Evolutionary conservation across 257 asterid species (phyloP).

Genomic region (Jaltomata sinuosa): DNA sequence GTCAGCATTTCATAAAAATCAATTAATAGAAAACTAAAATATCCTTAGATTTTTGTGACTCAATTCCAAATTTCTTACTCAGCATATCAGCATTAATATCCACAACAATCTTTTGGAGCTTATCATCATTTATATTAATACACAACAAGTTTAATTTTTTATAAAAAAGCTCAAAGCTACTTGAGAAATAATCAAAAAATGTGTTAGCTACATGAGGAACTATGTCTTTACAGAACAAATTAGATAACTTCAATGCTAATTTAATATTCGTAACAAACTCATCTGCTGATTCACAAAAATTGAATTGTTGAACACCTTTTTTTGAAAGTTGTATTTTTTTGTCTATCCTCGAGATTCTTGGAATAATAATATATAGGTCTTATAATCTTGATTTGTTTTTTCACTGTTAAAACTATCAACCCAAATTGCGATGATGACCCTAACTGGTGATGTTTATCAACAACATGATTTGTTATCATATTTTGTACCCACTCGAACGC

Average conservation of each 20-base stretch:
- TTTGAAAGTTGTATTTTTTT: not conserved
- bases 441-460: not conserved
- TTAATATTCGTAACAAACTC: not conserved
- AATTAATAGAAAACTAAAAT: too few species aligned
- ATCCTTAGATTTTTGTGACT: too few species aligned
- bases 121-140: too few species aligned
- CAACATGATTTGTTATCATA: not conserved
- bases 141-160: not conserved
- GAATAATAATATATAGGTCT: not conserved
- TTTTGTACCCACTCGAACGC: too few species aligned
- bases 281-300: not conserved
- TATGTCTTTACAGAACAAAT: not conserved
- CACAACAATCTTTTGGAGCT: not conserved
- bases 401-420: not conserved
- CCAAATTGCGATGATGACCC: not conserved
- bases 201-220: not conserved
- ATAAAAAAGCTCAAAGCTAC: not conserved
- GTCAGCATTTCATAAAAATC: too few species aligned
- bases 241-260: not conserved
- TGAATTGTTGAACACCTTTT: not conserved
- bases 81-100: not conserved
- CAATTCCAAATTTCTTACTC: too few species aligned
- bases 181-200: not conserved
- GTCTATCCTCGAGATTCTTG: not conserved
- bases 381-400: not conserved